phyloP scores from a whole-genome alignment of 495 filamentous ascomycete genomes.

The Tuber borchii region DNA sequence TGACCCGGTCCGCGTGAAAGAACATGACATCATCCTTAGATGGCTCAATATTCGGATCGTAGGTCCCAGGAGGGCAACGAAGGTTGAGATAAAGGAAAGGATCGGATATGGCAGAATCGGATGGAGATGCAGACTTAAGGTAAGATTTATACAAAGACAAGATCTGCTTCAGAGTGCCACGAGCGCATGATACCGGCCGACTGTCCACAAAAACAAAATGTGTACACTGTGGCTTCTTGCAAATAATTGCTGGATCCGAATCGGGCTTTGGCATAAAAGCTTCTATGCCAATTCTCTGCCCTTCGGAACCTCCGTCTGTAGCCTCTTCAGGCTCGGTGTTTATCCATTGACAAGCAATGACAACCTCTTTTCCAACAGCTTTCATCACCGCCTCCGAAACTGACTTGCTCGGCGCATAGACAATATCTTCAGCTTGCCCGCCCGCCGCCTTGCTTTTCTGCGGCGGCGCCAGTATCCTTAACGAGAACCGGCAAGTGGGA shows the following conservation, averaged over 20 bases:
- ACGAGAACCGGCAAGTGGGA: slow-evolving; percentile 55
- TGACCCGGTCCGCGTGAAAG: slow-evolving; percentile 52
- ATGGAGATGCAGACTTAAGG: slow-evolving; percentile 46
- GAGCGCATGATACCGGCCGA: slow-evolving; percentile 59
- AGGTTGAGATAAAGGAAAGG: slow-evolving; percentile 73
- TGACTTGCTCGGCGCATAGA: slow-evolving; percentile 59
- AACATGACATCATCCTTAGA: slow-evolving; percentile 87
- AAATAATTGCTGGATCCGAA: slow-evolving; percentile 52
- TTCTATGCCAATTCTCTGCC: slow-evolving; percentile 44
- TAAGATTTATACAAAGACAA: slow-evolving; percentile 55
- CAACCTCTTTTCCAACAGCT: slow-evolving; percentile 60
- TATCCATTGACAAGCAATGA: slow-evolving; percentile 51
- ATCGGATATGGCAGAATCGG: slow-evolving; percentile 46
- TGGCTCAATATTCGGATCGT: slow-evolving; percentile 86
- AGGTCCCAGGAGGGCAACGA: slow-evolving; percentile 59
- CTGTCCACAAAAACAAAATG: slow-evolving; percentile 68
- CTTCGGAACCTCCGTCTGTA: slow-evolving; percentile 6
- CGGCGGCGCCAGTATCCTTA: slow-evolving; percentile 53
- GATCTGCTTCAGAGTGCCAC: slow-evolving; percentile 63
- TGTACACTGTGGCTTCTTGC: slow-evolving; percentile 49
- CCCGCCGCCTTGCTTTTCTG: slow-evolving; percentile 18
- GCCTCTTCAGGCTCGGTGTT: slow-evolving; percentile 22
- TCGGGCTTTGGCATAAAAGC: slow-evolving; percentile 55
- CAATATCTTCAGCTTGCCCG: slow-evolving; percentile 59
- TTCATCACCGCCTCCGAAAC: slow-evolving; percentile 63